Evolutionary conservation across 2,329 filamentous ascomycete species (phyloP), one percentile per base, ranked within the genome.

Genomic region (Ophiostoma sp.): DNA sequence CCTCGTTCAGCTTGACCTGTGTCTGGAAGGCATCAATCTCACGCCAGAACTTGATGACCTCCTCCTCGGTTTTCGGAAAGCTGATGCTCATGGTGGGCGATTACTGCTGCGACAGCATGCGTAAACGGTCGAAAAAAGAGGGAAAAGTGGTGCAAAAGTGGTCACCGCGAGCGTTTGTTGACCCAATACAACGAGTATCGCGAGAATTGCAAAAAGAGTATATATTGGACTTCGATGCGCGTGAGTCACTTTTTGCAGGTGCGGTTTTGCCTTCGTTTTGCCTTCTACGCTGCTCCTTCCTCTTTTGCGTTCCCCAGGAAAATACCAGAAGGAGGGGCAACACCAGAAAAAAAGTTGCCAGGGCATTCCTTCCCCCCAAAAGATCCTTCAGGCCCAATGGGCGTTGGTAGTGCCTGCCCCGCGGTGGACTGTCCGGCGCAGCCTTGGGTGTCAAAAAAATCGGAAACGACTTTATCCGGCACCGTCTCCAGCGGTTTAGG

Each of bases 41-140:
- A 80, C 91, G 92, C 96, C 95, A 99, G 84, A 90, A 88, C 81
- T 91, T 86, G 82, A 98, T 90, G 82, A 95, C 89, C 76, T 86
- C 88, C 85, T 97, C 92, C 87, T 98, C 95, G 83, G 96, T 93
- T 82, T 93, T 92, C 73, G 95, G 92, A 82, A 98, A 98, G 84
- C 95, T 90, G 85, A 98, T 95, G 80, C 92, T 93, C 92, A 95
- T 76, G 36, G 36, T 74, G 64, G 69, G 64, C 39, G 39, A 17
- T 45, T 22, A 36, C 17, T 25, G 61, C n/a, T 22, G 45, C 59
- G 33, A 45, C 33, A 48, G 64, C 71, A 69, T 55, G 36, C 22
- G 42, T 50, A 45, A 22, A 25, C 12, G 31, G 39, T 31, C 9
- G 59, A 68, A 63, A 45, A 52, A 59, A 45, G 2, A 61, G 28